Evolutionary conservation across 2,329 filamentous ascomycete species (phyloP).

Genomic region (Arthrobotrys pseudoclavata): DNA sequence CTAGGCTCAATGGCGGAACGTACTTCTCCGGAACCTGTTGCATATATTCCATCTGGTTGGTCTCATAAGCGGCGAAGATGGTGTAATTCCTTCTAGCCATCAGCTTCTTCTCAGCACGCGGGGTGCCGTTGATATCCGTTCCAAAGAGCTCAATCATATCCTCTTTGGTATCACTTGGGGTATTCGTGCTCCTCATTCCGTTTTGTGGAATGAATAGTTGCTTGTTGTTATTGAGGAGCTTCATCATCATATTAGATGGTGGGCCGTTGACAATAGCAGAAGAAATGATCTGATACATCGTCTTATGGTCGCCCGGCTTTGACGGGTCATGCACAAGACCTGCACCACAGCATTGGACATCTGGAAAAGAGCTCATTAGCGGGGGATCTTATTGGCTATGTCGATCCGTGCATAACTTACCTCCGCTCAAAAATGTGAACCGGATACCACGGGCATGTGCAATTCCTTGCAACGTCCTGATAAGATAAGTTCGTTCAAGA

Average conservation of each 20-base stretch:
- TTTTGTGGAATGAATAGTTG: slow-evolving; percentile 91
- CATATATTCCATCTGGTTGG: slow-evolving; percentile 70
- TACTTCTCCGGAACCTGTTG: slow-evolving; percentile 66
- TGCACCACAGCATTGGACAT: slow-evolving; percentile 90
- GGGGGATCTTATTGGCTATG: slow-evolving; percentile 19
- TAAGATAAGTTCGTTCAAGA: slow-evolving; percentile 94
- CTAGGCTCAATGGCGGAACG: slow-evolving; percentile 76
- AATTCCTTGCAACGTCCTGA: slow-evolving; percentile 94
- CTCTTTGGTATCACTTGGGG: slow-evolving; percentile 92
- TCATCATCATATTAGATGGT: slow-evolving; percentile 85
- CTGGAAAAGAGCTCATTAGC: slow-evolving; percentile 66
- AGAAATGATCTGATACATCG: slow-evolving; percentile 87
- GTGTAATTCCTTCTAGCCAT: slow-evolving; percentile 96
- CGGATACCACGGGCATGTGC: slow-evolving; percentile 93
- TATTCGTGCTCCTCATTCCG: slow-evolving; percentile 78
- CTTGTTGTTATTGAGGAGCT: slow-evolving; percentile 95
- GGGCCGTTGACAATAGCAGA: slow-evolving; percentile 92
- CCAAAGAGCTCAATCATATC: slow-evolving; percentile 99
- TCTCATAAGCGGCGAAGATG: slow-evolving; percentile 93
- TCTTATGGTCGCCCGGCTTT: slow-evolving; percentile 73
- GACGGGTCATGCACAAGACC: slow-evolving; percentile 94
- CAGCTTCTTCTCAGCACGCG: slow-evolving; percentile 86
- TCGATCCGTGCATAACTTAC: slow-evolving; percentile 67
- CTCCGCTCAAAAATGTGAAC: slow-evolving; percentile 96
- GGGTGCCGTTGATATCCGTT: slow-evolving; percentile 85